Base-by-base conservation (phyloP, 2,329 filamentous ascomycete genomes). In the Tympanopsis confertula region DNA sequence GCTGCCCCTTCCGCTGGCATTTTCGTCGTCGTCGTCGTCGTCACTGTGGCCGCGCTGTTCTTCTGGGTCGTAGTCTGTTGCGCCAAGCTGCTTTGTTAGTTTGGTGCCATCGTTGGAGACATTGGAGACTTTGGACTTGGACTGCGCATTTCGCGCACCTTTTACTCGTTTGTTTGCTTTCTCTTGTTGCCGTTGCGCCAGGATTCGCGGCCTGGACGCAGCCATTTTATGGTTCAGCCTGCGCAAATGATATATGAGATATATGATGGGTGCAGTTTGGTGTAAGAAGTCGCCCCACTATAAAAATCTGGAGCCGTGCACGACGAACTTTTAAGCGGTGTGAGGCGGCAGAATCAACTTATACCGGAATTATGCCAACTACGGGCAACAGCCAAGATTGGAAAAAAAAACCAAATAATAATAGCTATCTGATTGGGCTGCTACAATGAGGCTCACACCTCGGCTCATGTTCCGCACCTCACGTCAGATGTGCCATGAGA, bases 1-100 rank as follows among this genome's bases (percentile, higher is more conserved):
- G 20, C 69, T 62, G 4, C 62, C 64, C 44, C 62, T 69, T 20
- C 58, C 68, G 33, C 68, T 74, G 37, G 65, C 70, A 13, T 58
- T 57, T 32, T 56, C 66, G 30, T 63, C 65, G 35, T 72, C 73
- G 39, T 71, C 71, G 39, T 68, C 70, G 14, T 68, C 68, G 43
- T 60, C 58, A 13, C 68, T 68, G 14, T 63, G 65, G 43, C 77
- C 73, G 46, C 73, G 63, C 38, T 71, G 60, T 39, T 74, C 76
- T 63, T 93, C 86, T 0, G 85, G 85, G 53, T 94, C 86, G 52
- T 82, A 80, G 53, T 93, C 86, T 89, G 49, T 13, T 18, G 22
- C 22, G 22, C 22, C 7, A 26, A n/a, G 22, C 22, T n/a, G 22
- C 7, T n/a, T 26, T 7, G 7, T 10, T 26, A 10, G 22, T 26